Conservation (phyloP, 306 rosid species). For the Canavalia gladiata region DNA sequence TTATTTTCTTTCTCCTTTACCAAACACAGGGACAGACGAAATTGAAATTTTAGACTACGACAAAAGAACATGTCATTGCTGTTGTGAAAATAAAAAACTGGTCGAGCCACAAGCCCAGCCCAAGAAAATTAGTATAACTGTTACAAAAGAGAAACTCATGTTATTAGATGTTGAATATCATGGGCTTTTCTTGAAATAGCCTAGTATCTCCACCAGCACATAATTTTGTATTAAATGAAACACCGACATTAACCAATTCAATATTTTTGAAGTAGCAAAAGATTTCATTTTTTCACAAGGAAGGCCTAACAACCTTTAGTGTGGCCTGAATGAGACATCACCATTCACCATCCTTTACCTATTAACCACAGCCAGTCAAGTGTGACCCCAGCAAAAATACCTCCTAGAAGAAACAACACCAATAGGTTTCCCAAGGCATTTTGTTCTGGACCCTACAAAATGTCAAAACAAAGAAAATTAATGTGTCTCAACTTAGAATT, state of each 20-base stretch:
- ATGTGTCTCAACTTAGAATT: not conserved
- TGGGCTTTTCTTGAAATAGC: not conserved
- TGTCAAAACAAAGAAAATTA: not conserved
- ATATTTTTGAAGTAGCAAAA: not conserved
- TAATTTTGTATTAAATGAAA: not conserved
- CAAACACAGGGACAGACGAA: not conserved
- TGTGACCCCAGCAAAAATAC: slow-evolving; percentile 88
- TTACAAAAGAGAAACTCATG: not conserved
- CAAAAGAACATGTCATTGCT: not conserved
- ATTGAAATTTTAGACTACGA: not conserved
- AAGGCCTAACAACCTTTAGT: not conserved
- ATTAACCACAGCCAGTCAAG: slow-evolving; percentile 96
- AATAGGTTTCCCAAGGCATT: slow-evolving; percentile 90
- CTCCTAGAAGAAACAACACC: slow-evolving; percentile 81
- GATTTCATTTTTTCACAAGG: not conserved
- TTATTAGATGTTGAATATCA: not conserved
- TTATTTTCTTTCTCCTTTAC: no score
- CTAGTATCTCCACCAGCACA: no score
- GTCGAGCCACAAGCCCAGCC: not conserved
- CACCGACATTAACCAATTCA: not conserved
- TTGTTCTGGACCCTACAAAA: slow-evolving; percentile 91
- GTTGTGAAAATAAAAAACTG: not conserved
- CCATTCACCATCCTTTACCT: slow-evolving; percentile 96
- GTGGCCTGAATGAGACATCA: slow-evolving; percentile 48
- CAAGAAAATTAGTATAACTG: not conserved